Percentiles rank a stretch among this genome's conserved stretches.
These are phyloP conservation scores for Cladosporium sp. DNA, from an alignment of 2,329 filamentous ascomycete species.

Conservation along the genomic window DNA sequence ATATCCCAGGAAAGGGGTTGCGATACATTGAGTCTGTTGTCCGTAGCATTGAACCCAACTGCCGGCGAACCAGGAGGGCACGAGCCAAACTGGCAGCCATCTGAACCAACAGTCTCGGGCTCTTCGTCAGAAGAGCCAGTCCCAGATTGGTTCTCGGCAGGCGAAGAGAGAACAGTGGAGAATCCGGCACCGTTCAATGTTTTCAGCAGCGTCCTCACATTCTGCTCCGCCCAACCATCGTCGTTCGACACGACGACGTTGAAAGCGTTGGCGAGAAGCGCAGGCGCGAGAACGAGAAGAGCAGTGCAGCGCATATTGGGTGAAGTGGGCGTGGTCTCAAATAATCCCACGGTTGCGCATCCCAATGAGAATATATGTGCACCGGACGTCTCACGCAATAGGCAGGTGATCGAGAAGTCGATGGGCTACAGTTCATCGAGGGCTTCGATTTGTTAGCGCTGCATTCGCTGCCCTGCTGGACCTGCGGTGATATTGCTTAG, in stretches of 20 bases:
- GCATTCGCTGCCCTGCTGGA: too few relatives aligned
- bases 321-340: not conserved
- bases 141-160: constrained; percentile 61
- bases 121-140: constrained; percentile 34
- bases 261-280: constrained; percentile 2
- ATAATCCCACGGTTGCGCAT: too few relatives aligned
- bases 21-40: constrained; percentile 46
- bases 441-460: too few relatives aligned
- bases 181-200: constrained; percentile 51
- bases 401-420: too few relatives aligned
- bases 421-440: too few relatives aligned
- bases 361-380: too few relatives aligned
- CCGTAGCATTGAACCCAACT: constrained; percentile 50
- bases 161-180: constrained; percentile 57
- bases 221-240: constrained; percentile 67
- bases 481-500: too few relatives aligned
- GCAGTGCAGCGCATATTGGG: constrained; percentile 2
- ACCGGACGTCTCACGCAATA: too few relatives aligned
- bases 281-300: not conserved
- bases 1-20: not conserved
- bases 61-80: constrained; percentile 53
- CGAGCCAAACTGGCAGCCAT: constrained; percentile 53
- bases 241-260: constrained; percentile 63
- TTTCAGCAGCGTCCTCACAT: constrained; percentile 55
- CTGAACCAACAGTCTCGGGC: constrained; percentile 14